These are phyloP conservation scores for Exutisphaerella laricina DNA, from an alignment of 2,329 filamentous ascomycete genomes.

Conservation along the genomic window DNA sequence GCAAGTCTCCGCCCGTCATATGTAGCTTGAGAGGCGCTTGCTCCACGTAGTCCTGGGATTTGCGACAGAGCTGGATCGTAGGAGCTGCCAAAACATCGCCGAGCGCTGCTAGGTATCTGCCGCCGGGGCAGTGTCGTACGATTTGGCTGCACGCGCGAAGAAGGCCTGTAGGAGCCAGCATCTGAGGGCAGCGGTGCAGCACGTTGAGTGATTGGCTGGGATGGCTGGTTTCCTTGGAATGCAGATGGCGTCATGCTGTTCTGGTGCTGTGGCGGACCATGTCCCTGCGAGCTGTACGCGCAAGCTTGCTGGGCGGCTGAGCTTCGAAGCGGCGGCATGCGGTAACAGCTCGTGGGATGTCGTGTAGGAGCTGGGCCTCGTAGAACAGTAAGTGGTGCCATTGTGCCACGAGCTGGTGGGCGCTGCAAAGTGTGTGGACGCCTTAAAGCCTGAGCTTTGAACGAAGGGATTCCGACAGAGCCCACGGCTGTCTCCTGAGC, in stretches of 20 bases:
- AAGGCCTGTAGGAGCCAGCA: not conserved
- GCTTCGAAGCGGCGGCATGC: not conserved
- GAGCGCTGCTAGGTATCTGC: slow-evolving; percentile 4
- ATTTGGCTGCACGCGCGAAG: slow-evolving; percentile 7
- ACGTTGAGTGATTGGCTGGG: not conserved
- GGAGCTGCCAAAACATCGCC: not conserved
- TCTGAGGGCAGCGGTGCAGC: not conserved
- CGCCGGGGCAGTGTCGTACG: slow-evolving; percentile 19
- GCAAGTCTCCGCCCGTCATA: slow-evolving; percentile 2
- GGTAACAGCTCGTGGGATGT: not conserved
- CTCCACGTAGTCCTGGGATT: slow-evolving; percentile 26
- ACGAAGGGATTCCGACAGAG: slow-evolving; percentile 39
- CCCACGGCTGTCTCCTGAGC: slow-evolving; percentile 8
- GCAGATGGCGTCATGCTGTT: not conserved
- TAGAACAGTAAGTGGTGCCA: not conserved
- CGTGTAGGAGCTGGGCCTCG: not conserved
- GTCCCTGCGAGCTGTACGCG: not conserved
- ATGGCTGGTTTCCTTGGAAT: not conserved
- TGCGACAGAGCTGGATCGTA: slow-evolving; percentile 19
- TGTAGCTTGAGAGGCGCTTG: slow-evolving; percentile 12
- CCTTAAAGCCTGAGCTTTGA: slow-evolving; percentile 16
- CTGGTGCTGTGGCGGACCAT: not conserved
- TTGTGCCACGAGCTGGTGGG: slow-evolving; percentile 1
- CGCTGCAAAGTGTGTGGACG: not conserved
- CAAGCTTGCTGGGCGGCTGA: not conserved